phyloP scores from a whole-genome alignment of 345 rosid genomes.

The Geranium rotundifolium region DNA sequence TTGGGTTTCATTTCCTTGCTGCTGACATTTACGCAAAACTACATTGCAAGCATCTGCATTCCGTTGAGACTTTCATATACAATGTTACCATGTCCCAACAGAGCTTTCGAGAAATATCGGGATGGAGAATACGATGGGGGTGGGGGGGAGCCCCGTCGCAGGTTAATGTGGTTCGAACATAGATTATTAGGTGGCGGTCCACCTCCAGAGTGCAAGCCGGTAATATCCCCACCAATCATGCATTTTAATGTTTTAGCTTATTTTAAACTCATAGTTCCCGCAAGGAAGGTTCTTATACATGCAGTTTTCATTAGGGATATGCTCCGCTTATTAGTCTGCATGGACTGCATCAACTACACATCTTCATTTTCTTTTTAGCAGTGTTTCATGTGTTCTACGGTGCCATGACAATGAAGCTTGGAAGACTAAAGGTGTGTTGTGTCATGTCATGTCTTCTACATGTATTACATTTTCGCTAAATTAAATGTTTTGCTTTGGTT shows the following conservation, averaged over 20 bases:
- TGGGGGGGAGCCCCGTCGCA: slow-evolving; percentile 17
- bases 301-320: slow-evolving; percentile 32
- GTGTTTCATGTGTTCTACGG: slow-evolving; percentile 80
- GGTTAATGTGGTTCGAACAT: slow-evolving; percentile 31
- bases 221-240: slow-evolving; percentile 7
- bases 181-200: slow-evolving; percentile 28
- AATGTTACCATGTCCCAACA: slow-evolving; percentile 60
- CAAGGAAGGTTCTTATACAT: no score
- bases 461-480: no score
- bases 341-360: slow-evolving; percentile 86
- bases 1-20: slow-evolving; percentile 83
- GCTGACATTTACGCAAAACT: slow-evolving; percentile 72
- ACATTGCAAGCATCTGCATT: slow-evolving; percentile 55
- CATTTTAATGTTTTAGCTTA: no score
- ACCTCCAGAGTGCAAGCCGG: slow-evolving; percentile 20
- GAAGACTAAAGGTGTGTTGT: slow-evolving; percentile 59
- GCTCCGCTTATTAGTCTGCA: slow-evolving; percentile 64
- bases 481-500: not conserved
- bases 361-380: slow-evolving; percentile 87
- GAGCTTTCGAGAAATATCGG: not conserved
- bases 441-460: no score
- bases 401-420: slow-evolving; percentile 78
- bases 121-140: not conserved
- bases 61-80: slow-evolving; percentile 36
- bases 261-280: no score